These are phyloP conservation scores for Oryza meyeriana DNA, from an alignment of 176 grass and related monocot genomes.

Conservation along the genomic window DNA sequence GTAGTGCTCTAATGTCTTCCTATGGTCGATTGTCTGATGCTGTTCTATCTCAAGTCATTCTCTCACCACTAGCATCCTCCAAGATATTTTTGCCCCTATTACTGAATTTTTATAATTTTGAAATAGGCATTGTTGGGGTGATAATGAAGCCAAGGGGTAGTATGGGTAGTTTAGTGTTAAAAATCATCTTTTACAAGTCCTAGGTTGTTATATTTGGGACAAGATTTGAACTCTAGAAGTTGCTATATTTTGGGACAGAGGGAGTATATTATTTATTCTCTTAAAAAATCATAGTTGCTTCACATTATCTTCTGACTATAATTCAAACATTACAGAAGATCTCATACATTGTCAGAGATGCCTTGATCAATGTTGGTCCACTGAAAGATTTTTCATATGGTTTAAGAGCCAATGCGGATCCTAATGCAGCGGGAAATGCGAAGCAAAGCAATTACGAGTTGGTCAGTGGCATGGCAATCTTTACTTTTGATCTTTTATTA, in stretches of 20 bases:
- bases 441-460: slow-evolving; percentile 98
- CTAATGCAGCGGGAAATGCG: slow-evolving; percentile 70
- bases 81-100: too few species aligned
- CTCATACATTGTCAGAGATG: slow-evolving; percentile 88
- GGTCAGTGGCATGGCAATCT: slow-evolving; percentile 47
- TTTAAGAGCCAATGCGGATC: slow-evolving; percentile 83
- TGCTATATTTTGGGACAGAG: slow-evolving; percentile 8
- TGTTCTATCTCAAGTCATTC: too few species aligned
- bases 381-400: slow-evolving; percentile 94
- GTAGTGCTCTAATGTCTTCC: too few species aligned
- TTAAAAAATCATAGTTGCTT: background rate
- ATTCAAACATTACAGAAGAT: slow-evolving; percentile 73
- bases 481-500: slow-evolving; percentile 11
- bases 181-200: background rate
- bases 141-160: too few species aligned
- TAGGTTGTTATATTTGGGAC: background rate
- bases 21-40: too few species aligned
- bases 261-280: background rate
- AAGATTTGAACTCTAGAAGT: background rate
- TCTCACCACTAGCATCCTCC: too few species aligned
- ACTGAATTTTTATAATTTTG: too few species aligned
- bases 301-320: slow-evolving; percentile 11
- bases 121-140: too few species aligned
- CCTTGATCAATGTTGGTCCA: slow-evolving; percentile 89
- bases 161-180: too few species aligned